These are phyloP conservation scores for Termitomyces heimii DNA, from an alignment of 768 basidiomycete species.

Conservation along the genomic window DNA sequence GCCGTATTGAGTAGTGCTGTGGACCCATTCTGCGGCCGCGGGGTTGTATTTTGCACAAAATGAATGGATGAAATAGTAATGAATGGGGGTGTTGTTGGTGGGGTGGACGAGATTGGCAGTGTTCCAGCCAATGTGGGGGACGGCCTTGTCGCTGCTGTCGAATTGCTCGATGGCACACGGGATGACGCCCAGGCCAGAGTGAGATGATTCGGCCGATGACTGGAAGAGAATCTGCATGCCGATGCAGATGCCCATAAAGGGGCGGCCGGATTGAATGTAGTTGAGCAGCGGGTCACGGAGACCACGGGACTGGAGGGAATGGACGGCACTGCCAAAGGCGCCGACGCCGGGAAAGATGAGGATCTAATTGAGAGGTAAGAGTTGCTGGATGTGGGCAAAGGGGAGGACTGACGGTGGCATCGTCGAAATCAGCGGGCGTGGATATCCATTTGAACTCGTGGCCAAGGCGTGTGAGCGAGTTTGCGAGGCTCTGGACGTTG, in stretches of 20 bases:
- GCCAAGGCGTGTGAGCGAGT: slow-evolving; percentile 80
- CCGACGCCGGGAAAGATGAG: slow-evolving; percentile 98
- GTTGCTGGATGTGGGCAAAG: slow-evolving; percentile 6
- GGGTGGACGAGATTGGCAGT: slow-evolving; percentile 52
- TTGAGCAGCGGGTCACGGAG: slow-evolving; percentile 73
- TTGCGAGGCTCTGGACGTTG: slow-evolving; percentile 90
- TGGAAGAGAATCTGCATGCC: slow-evolving; percentile 96
- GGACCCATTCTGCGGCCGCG: slow-evolving; percentile 66
- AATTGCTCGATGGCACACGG: slow-evolving; percentile 79
- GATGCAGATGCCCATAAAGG: slow-evolving; percentile 98
- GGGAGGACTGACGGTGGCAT: slow-evolving; percentile 77
- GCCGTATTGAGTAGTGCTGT: slow-evolving; percentile 93
- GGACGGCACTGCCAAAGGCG: slow-evolving; percentile 84
- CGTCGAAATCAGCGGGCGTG: slow-evolving; percentile 71
- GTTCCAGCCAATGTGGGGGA: slow-evolving; percentile 99
- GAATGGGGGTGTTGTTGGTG: slow-evolving; percentile 39
- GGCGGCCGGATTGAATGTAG: slow-evolving; percentile 83
- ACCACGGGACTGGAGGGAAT: slow-evolving; percentile 64
- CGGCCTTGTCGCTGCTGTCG: slow-evolving; percentile 66
- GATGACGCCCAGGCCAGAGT: slow-evolving; percentile 77
- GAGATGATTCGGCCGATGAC: slow-evolving; percentile 75
- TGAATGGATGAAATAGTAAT: slow-evolving; percentile 98
- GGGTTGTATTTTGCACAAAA: slow-evolving; percentile 77
- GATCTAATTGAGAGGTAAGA: slow-evolving; percentile 45
- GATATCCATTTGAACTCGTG: slow-evolving; percentile 88